Percentiles rank a stretch among this genome's conserved stretches.
phyloP scores from a whole-genome alignment of 345 rosid species.

The Citrus cavaleriei region DNA sequence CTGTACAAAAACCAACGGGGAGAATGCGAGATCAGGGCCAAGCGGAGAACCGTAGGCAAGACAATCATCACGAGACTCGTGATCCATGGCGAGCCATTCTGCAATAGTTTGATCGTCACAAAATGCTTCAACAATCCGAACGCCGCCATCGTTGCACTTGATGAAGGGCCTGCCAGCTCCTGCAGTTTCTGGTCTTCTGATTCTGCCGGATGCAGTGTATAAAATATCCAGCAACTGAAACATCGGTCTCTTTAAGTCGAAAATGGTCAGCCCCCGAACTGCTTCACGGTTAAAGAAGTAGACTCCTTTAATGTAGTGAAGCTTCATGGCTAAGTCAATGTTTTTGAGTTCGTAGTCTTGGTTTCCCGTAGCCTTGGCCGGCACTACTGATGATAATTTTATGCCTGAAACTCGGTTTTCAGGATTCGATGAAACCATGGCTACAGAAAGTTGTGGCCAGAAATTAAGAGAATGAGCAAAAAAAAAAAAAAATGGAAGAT shows the following conservation, averaged over 20 bases:
- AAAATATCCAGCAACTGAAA: slow-evolving; percentile 35
- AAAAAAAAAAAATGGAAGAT: neutral
- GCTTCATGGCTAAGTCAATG: slow-evolving; percentile 74
- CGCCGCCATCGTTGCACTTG: slow-evolving; percentile 81
- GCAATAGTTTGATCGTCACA: slow-evolving; percentile 38
- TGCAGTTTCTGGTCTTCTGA: slow-evolving; percentile 36
- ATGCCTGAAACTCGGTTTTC: slow-evolving; percentile 27
- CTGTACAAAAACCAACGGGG: slow-evolving; percentile 71
- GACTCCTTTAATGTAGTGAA: slow-evolving; percentile 61
- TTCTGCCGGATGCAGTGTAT: slow-evolving; percentile 46
- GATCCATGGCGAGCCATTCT: slow-evolving; percentile 41
- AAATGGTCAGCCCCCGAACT: slow-evolving; percentile 28
- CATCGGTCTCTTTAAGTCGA: slow-evolving; percentile 45
- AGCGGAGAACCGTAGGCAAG: slow-evolving; percentile 41
- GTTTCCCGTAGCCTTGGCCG: slow-evolving; percentile 41
- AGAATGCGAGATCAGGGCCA: slow-evolving; percentile 74
- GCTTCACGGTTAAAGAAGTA: slow-evolving; percentile 50
- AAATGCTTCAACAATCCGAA: slow-evolving; percentile 52
- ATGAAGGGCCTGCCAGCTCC: slow-evolving; percentile 42
- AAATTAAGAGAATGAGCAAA: neutral
- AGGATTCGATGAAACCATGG: slow-evolving; percentile 3
- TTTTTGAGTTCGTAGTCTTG: slow-evolving; percentile 34
- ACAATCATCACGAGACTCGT: slow-evolving; percentile 23
- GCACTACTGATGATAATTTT: slow-evolving; percentile 61
- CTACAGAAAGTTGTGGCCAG: neutral